Base-by-base conservation (phyloP, 2,329 filamentous ascomycete species). In the Paraphoma sp. region DNA sequence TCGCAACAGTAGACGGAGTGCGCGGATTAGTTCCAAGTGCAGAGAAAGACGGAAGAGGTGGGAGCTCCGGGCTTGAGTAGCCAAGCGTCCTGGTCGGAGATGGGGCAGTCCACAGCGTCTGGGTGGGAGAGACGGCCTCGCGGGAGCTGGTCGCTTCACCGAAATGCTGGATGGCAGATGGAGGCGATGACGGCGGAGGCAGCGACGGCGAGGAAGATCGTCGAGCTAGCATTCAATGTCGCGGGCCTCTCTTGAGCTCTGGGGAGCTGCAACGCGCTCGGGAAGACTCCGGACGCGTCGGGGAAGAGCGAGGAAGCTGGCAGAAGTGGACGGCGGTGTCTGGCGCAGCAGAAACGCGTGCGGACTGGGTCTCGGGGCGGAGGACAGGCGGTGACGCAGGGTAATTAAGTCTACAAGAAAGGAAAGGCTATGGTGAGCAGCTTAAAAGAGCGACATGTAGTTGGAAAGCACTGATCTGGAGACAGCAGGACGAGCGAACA, bases 61-160 rank as follows among this genome's bases (percentile, higher is more conserved):
- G 76, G 44, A 79, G 72, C 64, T 79, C 76, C 33, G 76, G 76
- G 66, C 76, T 79, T 60, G 76, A 78, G 46, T 77, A 65, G 47
- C 71, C 75, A 29, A 79, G 73, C 6, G 76, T 79, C 59, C 72
- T 70, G 50, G 76, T 76, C 14, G 76, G 76, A 7, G 76, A 79
- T 44, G 72, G 72, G 46, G 74, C 72, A 45, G 73, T 75, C 74
- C 74, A 77, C 70, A 73, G 66, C 63, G 69, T 72, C 67, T 69
- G 70, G 48, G 73, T 69, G 48, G 74, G 72, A 30, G 73, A 76
- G 41, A 62, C 60, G 54, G 66, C 67, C 60, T 71, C 69, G 48
- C 65, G 58, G 40, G 65, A 61, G 54, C 59, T 66, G 53, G 58
- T 49, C 40, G 64, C 60, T 63, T 71, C 64, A 56, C 64, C 63